Percentiles rank a stretch among this genome's conserved stretches.
phyloP scores from a whole-genome alignment of 495 filamentous ascomycete species.

The Penicillium macrosclerotiorum region DNA sequence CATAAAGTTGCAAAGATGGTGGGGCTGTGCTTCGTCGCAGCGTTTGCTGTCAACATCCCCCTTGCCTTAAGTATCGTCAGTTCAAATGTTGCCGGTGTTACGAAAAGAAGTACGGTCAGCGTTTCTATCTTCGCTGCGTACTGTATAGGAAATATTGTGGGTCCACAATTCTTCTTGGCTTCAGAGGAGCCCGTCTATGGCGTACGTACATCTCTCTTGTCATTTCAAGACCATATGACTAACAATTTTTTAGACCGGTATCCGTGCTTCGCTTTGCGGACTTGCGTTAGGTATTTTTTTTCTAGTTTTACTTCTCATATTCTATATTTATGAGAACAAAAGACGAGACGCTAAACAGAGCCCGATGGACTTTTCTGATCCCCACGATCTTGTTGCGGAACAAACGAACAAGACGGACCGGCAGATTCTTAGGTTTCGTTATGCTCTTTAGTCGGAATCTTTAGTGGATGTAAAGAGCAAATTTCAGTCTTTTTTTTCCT shows the following conservation, averaged over 20 bases:
- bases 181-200: slow-evolving; percentile 3
- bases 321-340: slow-evolving; percentile 9
- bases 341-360: not conserved
- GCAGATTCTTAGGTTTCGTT: slow-evolving; percentile 6
- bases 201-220: not conserved
- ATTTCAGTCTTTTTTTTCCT: too few species aligned
- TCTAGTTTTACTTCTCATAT: slow-evolving; percentile 1
- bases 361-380: not conserved
- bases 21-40: slow-evolving; percentile 48
- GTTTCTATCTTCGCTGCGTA: slow-evolving; percentile 7
- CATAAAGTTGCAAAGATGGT: slow-evolving; percentile 37
- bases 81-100: slow-evolving; percentile 29
- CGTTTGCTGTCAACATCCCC: slow-evolving; percentile 47
- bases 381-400: not conserved
- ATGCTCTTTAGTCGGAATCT: not conserved
- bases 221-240: not conserved
- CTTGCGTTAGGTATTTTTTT: slow-evolving; percentile 6
- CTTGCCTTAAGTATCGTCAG: slow-evolving; percentile 10
- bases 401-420: slow-evolving; percentile 2
- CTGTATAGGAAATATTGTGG: slow-evolving; percentile 11
- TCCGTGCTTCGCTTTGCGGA: slow-evolving; percentile 7
- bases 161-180: slow-evolving; percentile 10
- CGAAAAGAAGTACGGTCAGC: slow-evolving; percentile 9
- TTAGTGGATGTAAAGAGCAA: not conserved
- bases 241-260: slow-evolving; percentile 1